Evolutionary conservation across 1,284 basidiomycete genomes (phyloP), one percentile per base, ranked within the genome.

Genomic region (Austroboletus niveus): DNA sequence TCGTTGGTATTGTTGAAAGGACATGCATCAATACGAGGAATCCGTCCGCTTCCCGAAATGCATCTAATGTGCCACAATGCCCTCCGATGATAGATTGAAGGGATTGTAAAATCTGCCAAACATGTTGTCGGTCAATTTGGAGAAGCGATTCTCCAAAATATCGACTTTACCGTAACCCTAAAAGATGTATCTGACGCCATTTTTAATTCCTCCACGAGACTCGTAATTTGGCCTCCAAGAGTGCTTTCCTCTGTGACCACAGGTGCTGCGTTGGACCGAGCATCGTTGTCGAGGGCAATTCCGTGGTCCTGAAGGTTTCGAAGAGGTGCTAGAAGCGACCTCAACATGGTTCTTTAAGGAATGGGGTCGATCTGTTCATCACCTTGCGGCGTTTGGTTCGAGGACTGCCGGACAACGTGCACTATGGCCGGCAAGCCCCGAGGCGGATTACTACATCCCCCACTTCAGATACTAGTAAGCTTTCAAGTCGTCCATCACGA

Each of bases 1-100:
- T 50, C 14, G 57, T 45, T 14, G 72, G 72, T 1, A 84, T 67
- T 2, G 80, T 81, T 1, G 86, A 86, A 5, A 92, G 72, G 30
- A 85, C 75, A 58, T 80, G 87, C 70, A 89, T 82, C 40, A 89
- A 70, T 15, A 82, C 77, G 22, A 91, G 71, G 61, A 90, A 90
- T 1, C 89, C 89, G 57, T 92, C 89, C 62, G 87, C 74, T 61
- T 89, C 86, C 8, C 87, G 76, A 66, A 92, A 92, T 8, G 85
- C 81, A 51, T 86, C 83, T 65, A 85, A 87, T 9, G 87, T 87
- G 48, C 69, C 72, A 8, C 74, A 62, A 56, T 85, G 81, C 62
- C 84, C 78, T 14, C 74, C 67, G 72, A 88, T 75, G 17, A 84
- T 78, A 31, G 78, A 73, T 49, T 80, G 77, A 40, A 89, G 81